Conservation (phyloP, 2,329 filamentous ascomycete genomes). For the Colletotrichum cereale region DNA sequence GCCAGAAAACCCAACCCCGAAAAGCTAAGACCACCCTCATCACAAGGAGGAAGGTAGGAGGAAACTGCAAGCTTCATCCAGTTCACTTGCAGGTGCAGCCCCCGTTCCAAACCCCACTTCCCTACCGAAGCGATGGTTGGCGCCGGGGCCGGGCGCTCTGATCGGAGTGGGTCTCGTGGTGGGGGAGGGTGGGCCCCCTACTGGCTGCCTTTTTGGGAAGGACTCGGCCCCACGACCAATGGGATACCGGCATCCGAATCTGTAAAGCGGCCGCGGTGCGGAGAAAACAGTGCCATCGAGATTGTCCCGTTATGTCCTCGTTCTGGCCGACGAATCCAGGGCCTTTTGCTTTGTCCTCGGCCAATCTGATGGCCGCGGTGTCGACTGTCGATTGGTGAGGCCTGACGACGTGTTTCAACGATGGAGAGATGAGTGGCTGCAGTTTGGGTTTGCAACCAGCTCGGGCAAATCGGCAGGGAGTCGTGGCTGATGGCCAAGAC, state of each 20-base stretch:
- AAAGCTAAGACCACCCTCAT: slow-evolving; percentile 1
- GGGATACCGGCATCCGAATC: background rate
- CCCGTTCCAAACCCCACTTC: slow-evolving; percentile 25
- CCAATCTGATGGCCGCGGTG: background rate
- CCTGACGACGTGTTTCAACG: slow-evolving; percentile 9
- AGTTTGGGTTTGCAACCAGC: background rate
- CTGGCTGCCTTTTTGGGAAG: slow-evolving; percentile 33
- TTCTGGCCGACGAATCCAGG: slow-evolving; percentile 19
- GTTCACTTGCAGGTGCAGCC: background rate
- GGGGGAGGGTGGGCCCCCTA: background rate
- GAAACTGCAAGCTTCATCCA: background rate
- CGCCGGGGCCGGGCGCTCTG: slow-evolving; percentile 20
- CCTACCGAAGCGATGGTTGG: slow-evolving; percentile 15
- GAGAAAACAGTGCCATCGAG: background rate
- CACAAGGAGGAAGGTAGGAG: background rate
- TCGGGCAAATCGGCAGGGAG: background rate
- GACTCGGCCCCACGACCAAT: slow-evolving; percentile 10
- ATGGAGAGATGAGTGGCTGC: too few relatives aligned
- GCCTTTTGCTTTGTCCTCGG: slow-evolving; percentile 2
- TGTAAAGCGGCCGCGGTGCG: too few relatives aligned
- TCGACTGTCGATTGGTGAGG: background rate
- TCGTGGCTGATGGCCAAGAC: background rate
- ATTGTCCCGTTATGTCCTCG: too few relatives aligned
- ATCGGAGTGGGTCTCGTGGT: slow-evolving; percentile 30
- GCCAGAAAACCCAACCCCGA: too few relatives aligned